phyloP scores from a whole-genome alignment of 768 basidiomycete genomes.

The Collybiopsis confluens region DNA sequence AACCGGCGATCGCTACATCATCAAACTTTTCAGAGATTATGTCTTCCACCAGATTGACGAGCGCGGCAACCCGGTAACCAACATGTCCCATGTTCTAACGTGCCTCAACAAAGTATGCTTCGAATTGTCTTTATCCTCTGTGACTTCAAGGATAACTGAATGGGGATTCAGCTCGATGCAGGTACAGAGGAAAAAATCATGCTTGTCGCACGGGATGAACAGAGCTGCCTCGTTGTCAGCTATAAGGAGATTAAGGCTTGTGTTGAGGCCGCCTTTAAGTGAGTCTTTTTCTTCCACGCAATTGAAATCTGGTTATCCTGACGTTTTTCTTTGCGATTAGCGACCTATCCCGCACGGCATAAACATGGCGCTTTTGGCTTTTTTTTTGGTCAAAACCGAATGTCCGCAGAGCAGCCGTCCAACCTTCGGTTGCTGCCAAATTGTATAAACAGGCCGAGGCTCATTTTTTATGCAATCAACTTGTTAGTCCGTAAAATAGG shows the following conservation, averaged over 20 bases:
- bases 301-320: not conserved
- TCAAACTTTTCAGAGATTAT: slow-evolving; percentile 97
- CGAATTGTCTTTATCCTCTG: not conserved
- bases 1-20: slow-evolving; percentile 95
- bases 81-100: slow-evolving; percentile 85
- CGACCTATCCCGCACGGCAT: slow-evolving; percentile 36
- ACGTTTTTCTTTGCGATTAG: slow-evolving; percentile 22
- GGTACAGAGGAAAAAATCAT: slow-evolving; percentile 93
- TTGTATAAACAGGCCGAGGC: slow-evolving; percentile 3
- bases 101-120: slow-evolving; percentile 85
- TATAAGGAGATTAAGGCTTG: slow-evolving; percentile 90
- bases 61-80: slow-evolving; percentile 82
- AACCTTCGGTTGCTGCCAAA: not conserved
- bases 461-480: not conserved
- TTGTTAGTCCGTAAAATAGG: slow-evolving; percentile 44
- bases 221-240: slow-evolving; percentile 90
- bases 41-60: slow-evolving; percentile 98
- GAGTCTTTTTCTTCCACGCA: slow-evolving; percentile 22
- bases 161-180: slow-evolving; percentile 69
- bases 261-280: slow-evolving; percentile 82
- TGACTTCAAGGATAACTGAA: too few relatives aligned
- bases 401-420: too few relatives aligned
- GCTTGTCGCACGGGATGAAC: slow-evolving; percentile 93
- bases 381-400: too few relatives aligned
- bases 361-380: not conserved